Evolutionary conservation across 441 rosid genomes (phyloP), one percentile per base, ranked within the genome.

Genomic region (Jatropha multifida): DNA sequence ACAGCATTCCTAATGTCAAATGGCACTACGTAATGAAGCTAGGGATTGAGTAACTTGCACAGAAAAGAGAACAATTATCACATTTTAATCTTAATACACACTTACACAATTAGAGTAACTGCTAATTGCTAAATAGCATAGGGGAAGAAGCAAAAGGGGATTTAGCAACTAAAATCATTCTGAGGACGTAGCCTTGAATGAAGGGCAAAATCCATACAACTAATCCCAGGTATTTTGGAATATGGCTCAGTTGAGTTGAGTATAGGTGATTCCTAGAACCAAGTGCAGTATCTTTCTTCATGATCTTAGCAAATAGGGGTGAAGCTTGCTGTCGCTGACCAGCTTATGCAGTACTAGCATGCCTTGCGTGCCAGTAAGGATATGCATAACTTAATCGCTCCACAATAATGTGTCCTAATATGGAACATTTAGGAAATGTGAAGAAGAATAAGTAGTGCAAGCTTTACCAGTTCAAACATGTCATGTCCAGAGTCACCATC

Each of bases 401-500:
- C 65, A 40, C 46, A 77, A 52, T 55, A 49, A 70, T 46, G 23
- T 61, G 56, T 32, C 38, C 46, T 20, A 20, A 56, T 12, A 74
- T 41, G 40, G 37, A 72, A 70, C 74, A 56, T 54, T 72, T 20
- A 73, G 63, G 15, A 23, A 41, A 20, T 4, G 42, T 60, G 14
- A 54, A 77, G 56, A 73, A 37, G 26, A 71, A 60, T 42, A 68
- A 75, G 73, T 65, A 42, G 32, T 32, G 70, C 20, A 73, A 79
- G 71, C 54, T 81, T 86, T 92, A 96, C 99, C 88, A 68, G 14
- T 79, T 87, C 89, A 96, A 86, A 81, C 90, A 91, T 20, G 90
- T 72, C 86, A 96, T 7, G 80, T 94, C 88, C 69, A 96, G 84
- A 77, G 71, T 81, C 79, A 91, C 77, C 18, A 20, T 81, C 82